Conservation (phyloP, 768 basidiomycete genomes). For the Hericium erinaceus region DNA sequence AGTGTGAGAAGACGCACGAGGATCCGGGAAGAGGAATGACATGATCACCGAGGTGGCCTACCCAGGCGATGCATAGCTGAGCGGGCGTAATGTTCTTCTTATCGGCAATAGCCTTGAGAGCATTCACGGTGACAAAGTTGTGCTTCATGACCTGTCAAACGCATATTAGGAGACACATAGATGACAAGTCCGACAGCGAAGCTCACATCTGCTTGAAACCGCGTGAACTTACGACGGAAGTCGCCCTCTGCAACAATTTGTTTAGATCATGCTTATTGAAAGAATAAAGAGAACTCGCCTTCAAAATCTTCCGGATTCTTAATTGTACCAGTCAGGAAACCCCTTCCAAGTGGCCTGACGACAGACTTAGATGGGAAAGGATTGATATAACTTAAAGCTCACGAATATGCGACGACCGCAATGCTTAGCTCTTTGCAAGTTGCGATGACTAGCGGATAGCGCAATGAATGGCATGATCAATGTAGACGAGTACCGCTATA, state of each 20-base stretch:
- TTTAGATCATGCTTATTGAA: not conserved
- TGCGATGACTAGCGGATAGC: constrained; percentile 31
- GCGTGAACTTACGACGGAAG: constrained; percentile 22
- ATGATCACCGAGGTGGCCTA: constrained; percentile 24
- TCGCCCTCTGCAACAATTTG: constrained; percentile 23
- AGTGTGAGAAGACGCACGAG: constrained; percentile 20
- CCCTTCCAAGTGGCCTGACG: constrained; percentile 41
- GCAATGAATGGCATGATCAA: not conserved
- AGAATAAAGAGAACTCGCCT: constrained; percentile 9
- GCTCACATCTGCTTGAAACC: constrained; percentile 29
- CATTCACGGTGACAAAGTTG: constrained; percentile 35
- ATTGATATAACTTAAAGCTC: constrained; percentile 4
- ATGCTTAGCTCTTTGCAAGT: constrained; percentile 46
- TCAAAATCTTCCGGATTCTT: constrained; percentile 27
- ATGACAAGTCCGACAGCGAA: not conserved
- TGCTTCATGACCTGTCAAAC: constrained; percentile 28
- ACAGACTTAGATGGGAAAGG: not conserved
- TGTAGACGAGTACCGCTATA: not conserved
- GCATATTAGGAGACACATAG: not conserved
- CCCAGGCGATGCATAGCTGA: constrained; percentile 32
- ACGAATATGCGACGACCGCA: constrained; percentile 54
- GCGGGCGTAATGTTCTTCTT: constrained; percentile 33
- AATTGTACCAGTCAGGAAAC: constrained; percentile 43
- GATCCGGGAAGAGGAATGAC: constrained; percentile 41
- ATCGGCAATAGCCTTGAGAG: constrained; percentile 28